Evolutionary conservation across 257 asterid species (phyloP), one percentile per base, ranked within the genome.

Genomic region (Penstemon barbatus): DNA sequence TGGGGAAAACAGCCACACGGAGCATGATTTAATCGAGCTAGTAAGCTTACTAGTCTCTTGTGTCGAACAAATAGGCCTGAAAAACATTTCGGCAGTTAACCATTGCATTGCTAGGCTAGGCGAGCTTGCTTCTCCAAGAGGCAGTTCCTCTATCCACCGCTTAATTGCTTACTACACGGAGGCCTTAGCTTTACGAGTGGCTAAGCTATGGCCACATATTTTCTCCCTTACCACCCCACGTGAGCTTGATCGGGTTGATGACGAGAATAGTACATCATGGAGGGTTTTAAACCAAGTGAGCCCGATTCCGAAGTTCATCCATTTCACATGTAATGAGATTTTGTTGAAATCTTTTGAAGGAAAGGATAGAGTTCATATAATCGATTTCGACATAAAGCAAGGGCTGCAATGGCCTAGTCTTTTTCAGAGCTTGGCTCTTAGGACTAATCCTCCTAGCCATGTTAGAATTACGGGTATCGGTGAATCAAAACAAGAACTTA

Each of bases 371-470:
- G 88, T 94, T 41, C 99, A 94, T 78, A 82, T 94, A 8, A 94
- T 94, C 15, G 99, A 94, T 75, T 89, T 94, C 36, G 99, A 91
- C 75, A 76, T 89, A 8, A 89, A 87, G 79, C 98, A 91, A 77
- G 99, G 99, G 3, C 70, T 94, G 71, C 99, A 94, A 63, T 94
- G 97, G 97, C 97, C 99, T 11, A 78, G 97, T 57, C 45, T 94
- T 71, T 85, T 94, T 46, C 98, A 94, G 73, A 94, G 97, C 67
- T 77, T 94, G 83, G 97, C 97, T 46, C 75, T 88, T 1, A 77
- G 96, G 81, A 37, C 78, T 6, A 71, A 69, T 52, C 97, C 98
- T 54, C 97, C 97, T 1, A 76, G 82, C 80, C 97, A 91, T 61
- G 84, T 94, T 1, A 86, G 99, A 70, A 81, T 94, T 53, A 94